Evolutionary conservation across 306 rosid genomes (phyloP), one percentile per base, ranked within the genome.

Genomic region (Senna siamea): DNA sequence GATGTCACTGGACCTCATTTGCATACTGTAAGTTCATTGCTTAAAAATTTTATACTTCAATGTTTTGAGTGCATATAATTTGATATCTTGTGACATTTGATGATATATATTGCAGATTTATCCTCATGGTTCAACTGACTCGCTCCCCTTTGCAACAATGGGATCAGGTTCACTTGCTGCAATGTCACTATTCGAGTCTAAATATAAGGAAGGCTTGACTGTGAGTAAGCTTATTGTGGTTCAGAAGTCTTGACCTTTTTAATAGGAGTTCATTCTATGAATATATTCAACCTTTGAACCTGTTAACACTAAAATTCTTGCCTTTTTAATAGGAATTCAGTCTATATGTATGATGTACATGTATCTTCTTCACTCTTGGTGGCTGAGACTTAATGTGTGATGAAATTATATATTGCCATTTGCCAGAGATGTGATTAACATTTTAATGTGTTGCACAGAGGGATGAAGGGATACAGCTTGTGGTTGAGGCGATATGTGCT

Each of bases 1-100:
- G 98, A 94, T 85, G 74, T 83, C 81, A 91, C 93, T 30, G 98
- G 98, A 70, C 97, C 97, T 50, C 97, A 94, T 88, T 79, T 94
- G 17, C 94, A 89, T 40, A 89, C 91, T 11, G 94, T 89, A 76
- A 82, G 91, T 82, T 64, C 54, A 53, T 68, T 38, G 54, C 63
- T 58, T 10, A 38, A 71, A 23, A 6, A 35, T 62, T 56, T 17
- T 41, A 32, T 47, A 28, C 19, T 74, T 17, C 3, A 13, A 18
- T 17, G 44, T 66, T 63, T 53, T 17, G 17, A 41, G 54, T 68
- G 66, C 67, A 43, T 55, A n/a, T 52, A 14, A 18, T 43, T 23
- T 15, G 66, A 55, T 67, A 47, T 43, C 68, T 78, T 20, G 43
- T 38, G 54, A 51, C 12, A 4, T 84, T 56, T 91, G 58, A 9